A percentile compares a stretch with the other conserved stretches of the same genome.
Evolutionary conservation across 2,329 filamentous ascomycete species (phyloP).

Genomic region (Hypoxylon sp.): DNA sequence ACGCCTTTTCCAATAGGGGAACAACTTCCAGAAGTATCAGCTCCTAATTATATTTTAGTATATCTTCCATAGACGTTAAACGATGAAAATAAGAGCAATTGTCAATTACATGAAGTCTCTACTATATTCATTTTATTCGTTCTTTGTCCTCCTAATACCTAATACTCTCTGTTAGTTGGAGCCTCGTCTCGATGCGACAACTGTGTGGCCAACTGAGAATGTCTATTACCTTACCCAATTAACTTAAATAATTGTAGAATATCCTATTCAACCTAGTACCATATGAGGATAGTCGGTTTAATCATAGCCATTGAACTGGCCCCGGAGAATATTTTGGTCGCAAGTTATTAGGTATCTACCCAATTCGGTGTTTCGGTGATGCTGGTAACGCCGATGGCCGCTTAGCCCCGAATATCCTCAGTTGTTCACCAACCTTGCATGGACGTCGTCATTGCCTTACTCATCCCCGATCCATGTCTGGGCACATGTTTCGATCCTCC

Average conservation of each 20-base stretch:
- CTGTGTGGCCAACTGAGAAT: background rate
- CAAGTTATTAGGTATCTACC: background rate
- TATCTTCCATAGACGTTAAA: background rate
- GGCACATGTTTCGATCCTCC: background rate
- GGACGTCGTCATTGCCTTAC: background rate
- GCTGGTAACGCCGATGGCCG: constrained; percentile 28
- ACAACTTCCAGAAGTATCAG: background rate
- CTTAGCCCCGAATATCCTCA: constrained; percentile 9
- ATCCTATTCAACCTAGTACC: background rate
- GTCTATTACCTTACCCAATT: background rate
- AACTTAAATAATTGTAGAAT: background rate
- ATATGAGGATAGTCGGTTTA: background rate
- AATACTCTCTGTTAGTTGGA: background rate
- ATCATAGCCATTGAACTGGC: background rate
- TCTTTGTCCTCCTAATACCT: background rate
- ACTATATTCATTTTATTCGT: background rate
- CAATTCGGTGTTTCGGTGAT: constrained; percentile 22
- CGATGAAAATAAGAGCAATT: background rate
- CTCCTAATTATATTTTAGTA: background rate
- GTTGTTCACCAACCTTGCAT: background rate
- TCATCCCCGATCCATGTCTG: constrained; percentile 5
- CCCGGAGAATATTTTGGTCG: background rate
- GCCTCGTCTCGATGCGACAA: background rate
- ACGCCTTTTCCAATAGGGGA: background rate
- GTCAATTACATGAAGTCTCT: background rate